A percentile compares a stretch with the other conserved stretches of the same genome.
phyloP scores from a whole-genome alignment of 2,329 filamentous ascomycete genomes.

The Diaporthe sp. region DNA sequence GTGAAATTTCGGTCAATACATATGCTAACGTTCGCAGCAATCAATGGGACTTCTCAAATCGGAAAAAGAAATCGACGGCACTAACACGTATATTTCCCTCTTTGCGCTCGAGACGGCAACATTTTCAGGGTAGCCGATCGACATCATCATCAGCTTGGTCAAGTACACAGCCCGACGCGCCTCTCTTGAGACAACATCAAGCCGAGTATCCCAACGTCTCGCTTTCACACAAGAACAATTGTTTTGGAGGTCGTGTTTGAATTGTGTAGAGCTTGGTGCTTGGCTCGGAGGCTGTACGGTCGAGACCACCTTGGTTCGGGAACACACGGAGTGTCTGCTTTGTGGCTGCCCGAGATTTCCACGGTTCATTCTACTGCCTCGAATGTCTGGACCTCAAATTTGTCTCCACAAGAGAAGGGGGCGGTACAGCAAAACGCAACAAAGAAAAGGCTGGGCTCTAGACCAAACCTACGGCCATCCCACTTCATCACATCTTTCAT shows the following conservation, averaged over 20 bases:
- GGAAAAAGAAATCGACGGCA: no score
- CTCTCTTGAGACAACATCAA: neutral
- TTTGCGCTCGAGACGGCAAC: neutral
- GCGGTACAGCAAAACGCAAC: no score
- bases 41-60: neutral
- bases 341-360: neutral
- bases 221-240: neutral
- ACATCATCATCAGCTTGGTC: neutral
- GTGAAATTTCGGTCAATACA: neutral
- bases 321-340: neutral
- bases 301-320: no score
- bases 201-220: neutral
- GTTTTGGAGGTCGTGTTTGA: no score
- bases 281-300: no score
- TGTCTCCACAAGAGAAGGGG: neutral
- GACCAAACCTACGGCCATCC: no score
- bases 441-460: neutral
- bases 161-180: neutral
- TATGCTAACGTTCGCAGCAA: neutral
- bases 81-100: neutral
- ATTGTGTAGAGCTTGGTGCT: neutral
- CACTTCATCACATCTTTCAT: no score
- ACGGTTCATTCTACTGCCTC: neutral
- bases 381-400: neutral
- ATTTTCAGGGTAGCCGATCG: no score